Base-by-base conservation (phyloP, 208 protist genomes). In the Wallacemonas sp. region DNA sequence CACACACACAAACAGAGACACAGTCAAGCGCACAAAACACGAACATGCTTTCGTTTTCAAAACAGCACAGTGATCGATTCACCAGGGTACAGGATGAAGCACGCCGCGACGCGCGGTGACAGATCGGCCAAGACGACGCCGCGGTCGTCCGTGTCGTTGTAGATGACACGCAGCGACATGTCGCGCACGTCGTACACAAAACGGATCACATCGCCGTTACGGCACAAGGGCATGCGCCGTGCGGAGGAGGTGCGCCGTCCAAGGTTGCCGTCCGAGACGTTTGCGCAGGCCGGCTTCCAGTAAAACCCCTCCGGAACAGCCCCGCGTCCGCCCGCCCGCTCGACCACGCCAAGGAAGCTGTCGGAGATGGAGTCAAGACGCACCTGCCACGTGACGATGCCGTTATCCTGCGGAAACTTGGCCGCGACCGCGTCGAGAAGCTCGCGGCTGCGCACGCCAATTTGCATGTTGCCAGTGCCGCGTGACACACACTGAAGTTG, bases 71-170 rank as follows among this genome's bases (percentile, higher is more conserved):
- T 92, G n/a, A 95, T 61, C 0, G 79, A 28, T 59, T 95, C 89
- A 18, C 82, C 82, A 41, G 89, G 89, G 63, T 81, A 88, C 62
- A 95, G 86, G 64, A 95, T 91, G 69, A 95, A 92, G 64, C 89
- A 95, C 2, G 89, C 81, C 1, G 80, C 76, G 18, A 92, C 65
- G 44, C 63, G 65, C 11, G 79, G 73, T 38, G 87, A 79, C 29
- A 92, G 25, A 14, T 87, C 76, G 16, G 67, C 67, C 31, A 89
- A 57, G 11, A 95, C 64, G 7, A 91, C 48, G 16, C 82, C 84
- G 14, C 66, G 61, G 72, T 91, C 77, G 7, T 79, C 64, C 1
- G 1, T 70, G n/a, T 76, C 75, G 73, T 92, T 91, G 33, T 89
- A 20, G 11, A 70, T 28, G 28, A 92, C 44, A 14, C 75, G 70